These are phyloP conservation scores for Tetrastigma voinierianum DNA, from an alignment of 164 flowering plant genomes.

Conservation along the genomic window DNA sequence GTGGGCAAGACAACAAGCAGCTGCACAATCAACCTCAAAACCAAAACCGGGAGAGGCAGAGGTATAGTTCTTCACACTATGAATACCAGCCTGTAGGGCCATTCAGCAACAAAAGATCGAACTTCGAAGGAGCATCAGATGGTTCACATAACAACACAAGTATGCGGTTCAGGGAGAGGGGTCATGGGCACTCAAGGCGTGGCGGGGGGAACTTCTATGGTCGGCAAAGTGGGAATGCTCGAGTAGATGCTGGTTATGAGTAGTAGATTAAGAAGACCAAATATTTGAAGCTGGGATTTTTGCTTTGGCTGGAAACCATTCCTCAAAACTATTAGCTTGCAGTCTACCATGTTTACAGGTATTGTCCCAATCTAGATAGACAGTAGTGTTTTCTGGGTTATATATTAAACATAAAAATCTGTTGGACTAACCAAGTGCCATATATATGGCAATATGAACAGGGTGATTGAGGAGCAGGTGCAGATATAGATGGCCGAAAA, in stretches of 20 bases:
- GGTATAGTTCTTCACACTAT: constrained; percentile 51
- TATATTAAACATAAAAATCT: neutral
- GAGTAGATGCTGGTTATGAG: constrained; percentile 35
- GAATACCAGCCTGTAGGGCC: constrained; percentile 82
- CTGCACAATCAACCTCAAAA: constrained; percentile 40
- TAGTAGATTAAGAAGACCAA: constrained; percentile 17
- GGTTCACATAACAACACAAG: constrained; percentile 31
- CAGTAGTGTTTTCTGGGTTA: neutral
- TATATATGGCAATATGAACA: constrained; percentile 14
- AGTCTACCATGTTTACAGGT: constrained; percentile 14
- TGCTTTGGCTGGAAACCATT: neutral
- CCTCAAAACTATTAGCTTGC: neutral
- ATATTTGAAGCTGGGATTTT: neutral
- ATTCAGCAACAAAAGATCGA: constrained; percentile 28
- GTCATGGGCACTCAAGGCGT: constrained; percentile 57
- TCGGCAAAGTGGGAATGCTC: constrained; percentile 30
- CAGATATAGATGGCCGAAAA: neutral
- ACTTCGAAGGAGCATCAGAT: constrained; percentile 31
- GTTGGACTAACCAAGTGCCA: neutral
- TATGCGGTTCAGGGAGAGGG: constrained; percentile 55
- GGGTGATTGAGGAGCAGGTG: constrained; percentile 12
- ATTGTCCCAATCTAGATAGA: neutral
- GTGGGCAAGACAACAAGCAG: constrained; percentile 44
- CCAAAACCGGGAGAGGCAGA: constrained; percentile 48
- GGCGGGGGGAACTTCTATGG: constrained; percentile 54